A percentile compares a stretch with the other conserved stretches of the same genome.
Evolutionary conservation across 2,329 filamentous ascomycete genomes (phyloP).

Genomic region (Passalora sequoiae): DNA sequence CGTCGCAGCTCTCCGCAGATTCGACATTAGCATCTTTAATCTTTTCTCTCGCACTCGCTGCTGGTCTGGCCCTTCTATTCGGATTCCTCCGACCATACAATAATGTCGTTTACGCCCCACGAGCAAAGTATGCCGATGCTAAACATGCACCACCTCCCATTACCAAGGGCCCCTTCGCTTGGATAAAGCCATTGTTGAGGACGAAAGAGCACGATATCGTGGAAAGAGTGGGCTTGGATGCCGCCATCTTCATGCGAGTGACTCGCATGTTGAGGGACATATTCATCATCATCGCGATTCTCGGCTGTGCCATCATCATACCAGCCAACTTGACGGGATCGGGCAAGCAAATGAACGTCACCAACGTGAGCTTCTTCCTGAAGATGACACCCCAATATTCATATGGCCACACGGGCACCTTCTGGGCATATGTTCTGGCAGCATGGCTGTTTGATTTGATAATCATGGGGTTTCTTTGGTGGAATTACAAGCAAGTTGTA

Average conservation of each 20-base stretch:
- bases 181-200: slow-evolving; percentile 71
- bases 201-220: slow-evolving; percentile 74
- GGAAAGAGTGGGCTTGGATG: slow-evolving; percentile 83
- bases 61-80: slow-evolving; percentile 71
- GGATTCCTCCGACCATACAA: slow-evolving; percentile 88
- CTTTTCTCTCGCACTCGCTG: slow-evolving; percentile 71
- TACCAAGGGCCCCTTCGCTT: slow-evolving; percentile 81
- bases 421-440: slow-evolving; percentile 57
- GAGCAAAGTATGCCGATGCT: slow-evolving; percentile 85
- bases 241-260: slow-evolving; percentile 83
- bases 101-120: slow-evolving; percentile 87
- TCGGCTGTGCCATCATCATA: slow-evolving; percentile 73
- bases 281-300: slow-evolving; percentile 65
- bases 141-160: slow-evolving; percentile 83
- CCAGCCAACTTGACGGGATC: slow-evolving; percentile 59
- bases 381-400: slow-evolving; percentile 55
- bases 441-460: slow-evolving; percentile 67
- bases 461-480: slow-evolving; percentile 78
- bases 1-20: slow-evolving; percentile 28
- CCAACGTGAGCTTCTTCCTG: slow-evolving; percentile 42
- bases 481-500: slow-evolving; percentile 74
- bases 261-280: slow-evolving; percentile 88
- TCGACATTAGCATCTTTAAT: slow-evolving; percentile 74
- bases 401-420: slow-evolving; percentile 37
- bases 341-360: slow-evolving; percentile 22